Conservation (phyloP, 2,329 filamentous ascomycete species). For the Trichoderma lentiforme region DNA sequence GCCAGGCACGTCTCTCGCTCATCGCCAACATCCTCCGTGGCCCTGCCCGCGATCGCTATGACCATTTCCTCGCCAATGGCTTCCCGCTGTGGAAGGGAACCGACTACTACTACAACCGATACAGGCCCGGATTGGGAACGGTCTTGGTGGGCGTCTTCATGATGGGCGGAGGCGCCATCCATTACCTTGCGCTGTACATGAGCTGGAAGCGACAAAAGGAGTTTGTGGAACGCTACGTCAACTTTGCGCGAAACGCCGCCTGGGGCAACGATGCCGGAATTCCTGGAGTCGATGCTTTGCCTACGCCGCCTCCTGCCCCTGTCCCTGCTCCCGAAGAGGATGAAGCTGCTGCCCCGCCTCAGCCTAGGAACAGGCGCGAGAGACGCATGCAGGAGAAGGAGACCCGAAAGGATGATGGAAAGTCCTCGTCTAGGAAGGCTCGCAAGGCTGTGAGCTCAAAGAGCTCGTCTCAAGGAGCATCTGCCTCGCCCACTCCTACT, state of each 20-base stretch:
- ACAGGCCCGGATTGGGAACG: slow-evolving; percentile 83
- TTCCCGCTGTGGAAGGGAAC: slow-evolving; percentile 97
- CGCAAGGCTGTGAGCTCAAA: slow-evolving; percentile 33
- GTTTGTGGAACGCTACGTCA: slow-evolving; percentile 89
- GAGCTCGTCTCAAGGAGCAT: slow-evolving; percentile 41
- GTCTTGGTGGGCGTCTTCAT: slow-evolving; percentile 80
- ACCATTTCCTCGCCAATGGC: slow-evolving; percentile 88
- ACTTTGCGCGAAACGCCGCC: slow-evolving; percentile 79
- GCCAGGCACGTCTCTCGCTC: slow-evolving; percentile 79
- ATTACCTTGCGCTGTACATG: slow-evolving; percentile 83
- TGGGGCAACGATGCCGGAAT: slow-evolving; percentile 82
- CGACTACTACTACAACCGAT: slow-evolving; percentile 95
- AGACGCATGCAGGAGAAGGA: slow-evolving; percentile 86
- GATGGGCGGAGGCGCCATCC: slow-evolving; percentile 76
- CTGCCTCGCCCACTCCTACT: slow-evolving; percentile 56
- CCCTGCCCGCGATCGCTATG: slow-evolving; percentile 78
- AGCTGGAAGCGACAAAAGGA: slow-evolving; percentile 86
- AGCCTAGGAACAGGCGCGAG: slow-evolving; percentile 76
- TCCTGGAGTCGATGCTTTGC: slow-evolving; percentile 57
- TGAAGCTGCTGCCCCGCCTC: slow-evolving; percentile 46
- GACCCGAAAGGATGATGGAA: slow-evolving; percentile 64
- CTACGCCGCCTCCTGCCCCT: slow-evolving; percentile 39
- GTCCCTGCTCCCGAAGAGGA: slow-evolving; percentile 42
- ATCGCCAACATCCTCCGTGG: slow-evolving; percentile 85
- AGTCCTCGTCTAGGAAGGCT: slow-evolving; percentile 49